Conservation (phyloP, 768 basidiomycete species). For the Neoboletus magnificus region DNA sequence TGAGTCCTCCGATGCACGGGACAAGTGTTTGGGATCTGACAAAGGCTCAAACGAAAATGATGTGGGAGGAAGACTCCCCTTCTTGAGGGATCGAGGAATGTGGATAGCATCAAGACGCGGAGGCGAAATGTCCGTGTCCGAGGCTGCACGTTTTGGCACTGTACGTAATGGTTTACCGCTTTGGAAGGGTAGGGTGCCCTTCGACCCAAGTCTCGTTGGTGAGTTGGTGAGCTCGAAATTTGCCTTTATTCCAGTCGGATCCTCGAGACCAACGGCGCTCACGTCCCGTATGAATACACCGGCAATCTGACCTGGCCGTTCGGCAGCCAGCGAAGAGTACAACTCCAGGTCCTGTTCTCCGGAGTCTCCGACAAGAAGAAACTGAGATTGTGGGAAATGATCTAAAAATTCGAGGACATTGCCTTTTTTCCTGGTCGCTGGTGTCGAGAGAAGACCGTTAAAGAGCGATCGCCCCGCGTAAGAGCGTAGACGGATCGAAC, state of each 20-base stretch:
- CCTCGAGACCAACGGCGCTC: conserved; percentile 42
- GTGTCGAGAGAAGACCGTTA: conserved; percentile 76
- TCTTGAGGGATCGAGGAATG: conserved; percentile 14
- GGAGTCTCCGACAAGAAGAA: conserved; percentile 87
- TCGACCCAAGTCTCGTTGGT: conserved; percentile 5
- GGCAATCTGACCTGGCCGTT: conserved; percentile 65
- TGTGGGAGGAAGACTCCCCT: conserved; percentile 11
- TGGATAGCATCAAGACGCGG: conserved; percentile 4
- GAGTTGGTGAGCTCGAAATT: not conserved
- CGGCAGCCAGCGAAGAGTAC: conserved; percentile 71
- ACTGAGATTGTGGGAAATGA: conserved; percentile 67
- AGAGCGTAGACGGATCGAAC: conserved; percentile 78
- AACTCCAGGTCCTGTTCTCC: conserved; percentile 96
- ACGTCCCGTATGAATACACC: conserved; percentile 86
- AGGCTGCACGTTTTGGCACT: conserved; percentile 16
- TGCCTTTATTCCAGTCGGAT: conserved; percentile 54
- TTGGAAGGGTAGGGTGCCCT: conserved; percentile 5
- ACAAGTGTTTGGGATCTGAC: conserved; percentile 7
- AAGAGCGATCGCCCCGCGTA: conserved; percentile 84
- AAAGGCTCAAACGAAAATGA: conserved; percentile 10
- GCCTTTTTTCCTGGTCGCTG: conserved; percentile 77
- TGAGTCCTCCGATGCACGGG: conserved; percentile 26
- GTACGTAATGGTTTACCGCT: not conserved
- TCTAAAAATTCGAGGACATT: conserved; percentile 78
- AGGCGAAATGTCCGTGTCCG: conserved; percentile 19